Base-by-base conservation (phyloP, 2,329 filamentous ascomycete genomes). In the Beauveria varroae region DNA sequence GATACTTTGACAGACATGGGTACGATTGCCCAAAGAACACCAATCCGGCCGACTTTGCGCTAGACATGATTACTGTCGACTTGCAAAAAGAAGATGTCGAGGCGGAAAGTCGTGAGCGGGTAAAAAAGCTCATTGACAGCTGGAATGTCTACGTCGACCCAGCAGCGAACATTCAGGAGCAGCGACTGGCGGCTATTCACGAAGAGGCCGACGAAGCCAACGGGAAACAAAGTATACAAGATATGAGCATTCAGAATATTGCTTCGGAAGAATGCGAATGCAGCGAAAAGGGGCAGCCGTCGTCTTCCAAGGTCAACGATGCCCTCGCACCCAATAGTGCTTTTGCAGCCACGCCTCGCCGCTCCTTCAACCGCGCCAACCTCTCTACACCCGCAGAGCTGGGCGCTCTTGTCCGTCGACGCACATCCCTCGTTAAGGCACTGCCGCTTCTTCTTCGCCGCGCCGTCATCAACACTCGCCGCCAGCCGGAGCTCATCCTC, bases 41-140 rank as follows among this genome's bases (percentile, higher is more conserved):
- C 1, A 93, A 92, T 64, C 89, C 89, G 1, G 88, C 89, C 0
- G 89, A 93, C 69, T 92, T 90, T 70, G 88, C 87, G 0, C 78
- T 92, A 8, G 89, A 93, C 67, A 78, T 91, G 55, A 89, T 93
- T 57, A 92, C 88, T 0, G 82, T 92, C 26, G 87, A 92, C 66
- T 75, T 92, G 0, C 89, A 91, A 63, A 81, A 87, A 46, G 84
- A 82, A 37, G 74, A 79, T 1, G 78, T 81, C 22, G 89, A 92
- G 69, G 78, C 78, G 1, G 79, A 83, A 49, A 90, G 83, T 57
- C 79, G 87, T 12, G 78, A 80, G 37, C 84, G 84, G 57, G 88
- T 91, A 0, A 78, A 79, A 46, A 76, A 71, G 4, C 75, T 92
- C 2, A 85, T 91, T 30, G 75, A 81, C 1, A 76, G 76, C 0